phyloP scores from a whole-genome alignment of 805 yeast species.

The Wickerhamiella azymoides region DNA sequence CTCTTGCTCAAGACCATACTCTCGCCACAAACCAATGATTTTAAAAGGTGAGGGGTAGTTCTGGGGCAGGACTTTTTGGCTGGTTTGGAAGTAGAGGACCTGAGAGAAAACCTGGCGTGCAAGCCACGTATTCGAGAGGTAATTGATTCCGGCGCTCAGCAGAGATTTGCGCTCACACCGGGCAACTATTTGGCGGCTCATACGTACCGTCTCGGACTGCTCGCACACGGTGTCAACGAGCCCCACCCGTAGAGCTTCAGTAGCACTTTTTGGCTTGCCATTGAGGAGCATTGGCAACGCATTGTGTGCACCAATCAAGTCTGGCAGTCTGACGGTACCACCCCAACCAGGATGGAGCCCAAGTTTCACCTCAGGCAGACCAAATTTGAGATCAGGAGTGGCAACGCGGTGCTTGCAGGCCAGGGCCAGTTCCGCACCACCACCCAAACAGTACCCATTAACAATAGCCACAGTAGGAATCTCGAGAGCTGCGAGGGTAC shows the following conservation, averaged over 20 bases:
- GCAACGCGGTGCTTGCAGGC: constrained; percentile 15
- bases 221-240: constrained; percentile 23
- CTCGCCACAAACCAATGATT: constrained; percentile 3
- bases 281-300: constrained; percentile 38
- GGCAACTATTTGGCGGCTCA: not conserved
- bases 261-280: constrained; percentile 32
- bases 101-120: not conserved
- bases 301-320: constrained; percentile 34
- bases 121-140: constrained; percentile 2
- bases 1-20: not conserved
- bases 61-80: not conserved
- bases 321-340: constrained; percentile 38
- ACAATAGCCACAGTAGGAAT: constrained; percentile 15
- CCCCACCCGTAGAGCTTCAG: constrained; percentile 35
- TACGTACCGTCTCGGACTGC: not conserved
- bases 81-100: not conserved
- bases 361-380: constrained; percentile 41
- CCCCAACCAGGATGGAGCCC: constrained; percentile 41
- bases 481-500: not conserved
- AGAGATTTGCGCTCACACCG: not conserved
- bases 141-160: not conserved
- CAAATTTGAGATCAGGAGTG: constrained; percentile 29
- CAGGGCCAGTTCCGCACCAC: constrained; percentile 44
- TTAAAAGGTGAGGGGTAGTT: constrained; percentile 4
- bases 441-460: constrained; percentile 40